These are phyloP conservation scores for Hirschfeldia incana DNA, from an alignment of 345 rosid species.

Conservation along the genomic window DNA sequence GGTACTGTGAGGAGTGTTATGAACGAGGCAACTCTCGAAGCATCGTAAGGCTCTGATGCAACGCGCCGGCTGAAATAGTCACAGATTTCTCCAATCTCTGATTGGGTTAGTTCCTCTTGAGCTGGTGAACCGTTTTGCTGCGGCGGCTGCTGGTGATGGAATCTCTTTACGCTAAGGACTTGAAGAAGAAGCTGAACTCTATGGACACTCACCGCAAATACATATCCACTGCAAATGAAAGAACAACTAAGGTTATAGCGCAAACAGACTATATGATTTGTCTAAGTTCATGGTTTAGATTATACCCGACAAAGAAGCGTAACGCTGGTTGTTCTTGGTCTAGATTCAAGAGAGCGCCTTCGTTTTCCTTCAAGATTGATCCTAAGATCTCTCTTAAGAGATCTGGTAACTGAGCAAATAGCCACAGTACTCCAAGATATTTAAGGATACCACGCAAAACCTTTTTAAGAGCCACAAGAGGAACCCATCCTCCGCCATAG, in stretches of 20 bases:
- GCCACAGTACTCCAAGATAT: conserved; percentile 97
- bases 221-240: conserved; percentile 73
- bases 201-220: conserved; percentile 95
- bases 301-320: conserved; percentile 97
- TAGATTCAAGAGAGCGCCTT: conserved; percentile 93
- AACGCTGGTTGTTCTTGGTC: conserved; percentile 99
- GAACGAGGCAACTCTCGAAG: conserved; percentile 97
- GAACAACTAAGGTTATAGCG: conserved; percentile 5
- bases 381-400: conserved; percentile 93
- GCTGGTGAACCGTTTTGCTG: conserved; percentile 69
- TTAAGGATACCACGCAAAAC: conserved; percentile 94
- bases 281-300: conserved; percentile 35
- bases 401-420: conserved; percentile 91
- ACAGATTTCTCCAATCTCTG: conserved; percentile 90
- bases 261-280: no score
- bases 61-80: conserved; percentile 98
- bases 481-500: conserved; percentile 99
- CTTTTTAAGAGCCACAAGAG: conserved; percentile 98
- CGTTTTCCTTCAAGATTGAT: conserved; percentile 87
- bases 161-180: conserved; percentile 92
- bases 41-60: conserved; percentile 97
- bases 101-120: conserved; percentile 85
- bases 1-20: conserved; percentile 98
- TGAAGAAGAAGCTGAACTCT: conserved; percentile 99
- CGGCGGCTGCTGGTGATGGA: conserved; percentile 88